Evolutionary conservation across 768 basidiomycete genomes (phyloP).

Genomic region (Tylopilus sp.): DNA sequence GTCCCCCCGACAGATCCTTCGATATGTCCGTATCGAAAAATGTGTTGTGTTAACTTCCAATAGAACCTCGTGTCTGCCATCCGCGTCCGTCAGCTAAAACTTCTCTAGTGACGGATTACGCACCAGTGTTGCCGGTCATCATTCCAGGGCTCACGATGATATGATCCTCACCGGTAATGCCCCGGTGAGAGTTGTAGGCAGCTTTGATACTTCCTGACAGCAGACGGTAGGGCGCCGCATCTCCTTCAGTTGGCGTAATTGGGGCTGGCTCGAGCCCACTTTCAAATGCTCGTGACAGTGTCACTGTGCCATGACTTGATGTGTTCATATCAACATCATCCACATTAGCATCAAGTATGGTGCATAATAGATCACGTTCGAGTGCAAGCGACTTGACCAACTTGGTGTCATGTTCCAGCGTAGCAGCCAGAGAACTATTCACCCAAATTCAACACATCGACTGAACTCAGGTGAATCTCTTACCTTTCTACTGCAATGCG

Average conservation of each 20-base stretch:
- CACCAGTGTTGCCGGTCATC: slow-evolving; percentile 54
- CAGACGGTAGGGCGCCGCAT: slow-evolving; percentile 40
- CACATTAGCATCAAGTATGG: slow-evolving; percentile 48
- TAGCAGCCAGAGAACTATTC: slow-evolving; percentile 38
- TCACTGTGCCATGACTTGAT: slow-evolving; percentile 44
- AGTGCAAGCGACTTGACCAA: slow-evolving; percentile 43
- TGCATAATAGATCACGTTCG: slow-evolving; percentile 56
- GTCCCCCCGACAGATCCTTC: slow-evolving; percentile 28
- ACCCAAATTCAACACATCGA: background rate
- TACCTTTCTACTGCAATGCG: slow-evolving; percentile 63
- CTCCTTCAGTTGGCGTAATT: slow-evolving; percentile 42
- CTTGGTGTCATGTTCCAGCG: slow-evolving; percentile 41
- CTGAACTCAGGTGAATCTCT: slow-evolving; percentile 2
- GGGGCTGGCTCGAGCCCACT: slow-evolving; percentile 63
- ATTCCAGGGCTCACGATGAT: slow-evolving; percentile 50
- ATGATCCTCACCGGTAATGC: slow-evolving; percentile 30
- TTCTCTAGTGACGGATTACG: background rate
- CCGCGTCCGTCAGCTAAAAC: background rate
- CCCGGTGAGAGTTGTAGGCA: slow-evolving; percentile 50
- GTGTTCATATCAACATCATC: slow-evolving; percentile 30
- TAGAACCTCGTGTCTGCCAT: slow-evolving; percentile 43
- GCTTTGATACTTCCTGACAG: slow-evolving; percentile 66
- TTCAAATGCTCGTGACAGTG: slow-evolving; percentile 45
- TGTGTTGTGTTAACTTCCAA: slow-evolving; percentile 48
- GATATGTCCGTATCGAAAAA: slow-evolving; percentile 61